Percentiles rank a stretch among this genome's conserved stretches.
Conservation (phyloP, 2,329 filamentous ascomycete species). For the Pyrenochaeta sp. region DNA sequence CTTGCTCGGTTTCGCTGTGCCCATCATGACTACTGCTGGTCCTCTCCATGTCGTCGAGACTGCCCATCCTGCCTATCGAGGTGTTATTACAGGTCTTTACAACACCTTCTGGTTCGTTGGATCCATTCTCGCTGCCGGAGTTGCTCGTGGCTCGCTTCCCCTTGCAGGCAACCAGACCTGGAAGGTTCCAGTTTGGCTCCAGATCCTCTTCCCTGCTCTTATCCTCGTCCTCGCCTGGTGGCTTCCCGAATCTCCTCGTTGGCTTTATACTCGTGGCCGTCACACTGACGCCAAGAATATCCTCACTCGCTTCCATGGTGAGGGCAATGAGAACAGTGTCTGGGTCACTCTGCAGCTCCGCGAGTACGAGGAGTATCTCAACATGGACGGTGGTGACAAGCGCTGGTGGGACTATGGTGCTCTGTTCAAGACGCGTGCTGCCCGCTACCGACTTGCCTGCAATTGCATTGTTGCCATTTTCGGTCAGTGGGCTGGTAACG, state of each 20-base stretch:
- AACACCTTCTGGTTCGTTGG: slow-evolving; percentile 56
- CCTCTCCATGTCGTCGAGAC: slow-evolving; percentile 68
- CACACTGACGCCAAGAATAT: slow-evolving; percentile 61
- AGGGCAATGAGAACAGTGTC: slow-evolving; percentile 48
- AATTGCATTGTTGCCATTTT: slow-evolving; percentile 62
- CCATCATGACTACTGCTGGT: slow-evolving; percentile 63
- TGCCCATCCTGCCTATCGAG: slow-evolving; percentile 66
- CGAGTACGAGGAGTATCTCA: slow-evolving; percentile 58
- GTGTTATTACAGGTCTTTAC: slow-evolving; percentile 53
- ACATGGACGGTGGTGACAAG: slow-evolving; percentile 63
- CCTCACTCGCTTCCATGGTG: slow-evolving; percentile 63
- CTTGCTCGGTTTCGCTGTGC: slow-evolving; percentile 66
- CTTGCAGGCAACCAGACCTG: slow-evolving; percentile 26
- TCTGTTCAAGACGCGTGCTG: slow-evolving; percentile 57
- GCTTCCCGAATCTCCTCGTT: slow-evolving; percentile 66
- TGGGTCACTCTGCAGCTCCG: slow-evolving; percentile 41
- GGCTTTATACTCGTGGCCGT: slow-evolving; percentile 63
- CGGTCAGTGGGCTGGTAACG: slow-evolving; percentile 54
- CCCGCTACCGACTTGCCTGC: slow-evolving; percentile 59
- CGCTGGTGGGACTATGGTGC: slow-evolving; percentile 66
- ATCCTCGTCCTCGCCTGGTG: slow-evolving; percentile 58
- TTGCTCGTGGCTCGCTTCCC: slow-evolving; percentile 28
- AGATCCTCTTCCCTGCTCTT: slow-evolving; percentile 41
- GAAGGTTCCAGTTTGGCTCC: slow-evolving; percentile 35
- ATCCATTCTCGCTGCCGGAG: slow-evolving; percentile 36